Percentiles rank a stretch among this genome's conserved stretches.
Evolutionary conservation across 108 stramenopile species (phyloP).

Genomic region (Discostella pseudostelligera): DNA sequence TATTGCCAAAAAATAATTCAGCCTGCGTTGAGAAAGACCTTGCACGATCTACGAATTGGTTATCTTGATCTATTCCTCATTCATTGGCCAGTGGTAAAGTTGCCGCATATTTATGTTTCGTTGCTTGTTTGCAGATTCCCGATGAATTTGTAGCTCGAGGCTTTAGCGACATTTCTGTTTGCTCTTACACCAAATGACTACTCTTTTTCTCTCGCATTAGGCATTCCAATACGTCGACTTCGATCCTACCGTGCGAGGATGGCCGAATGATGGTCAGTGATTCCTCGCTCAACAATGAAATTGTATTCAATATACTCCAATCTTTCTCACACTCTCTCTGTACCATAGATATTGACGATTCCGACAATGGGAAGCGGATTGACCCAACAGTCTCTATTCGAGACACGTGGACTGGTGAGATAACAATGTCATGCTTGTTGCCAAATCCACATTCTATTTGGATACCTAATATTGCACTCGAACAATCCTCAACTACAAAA

Average conservation of each 20-base stretch:
- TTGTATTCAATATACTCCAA: no score
- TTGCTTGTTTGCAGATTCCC: no score
- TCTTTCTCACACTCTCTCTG: no score
- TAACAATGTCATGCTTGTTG: neutral
- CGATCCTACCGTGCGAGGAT: slow-evolving; percentile 55
- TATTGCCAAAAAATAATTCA: neutral
- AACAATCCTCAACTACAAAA: slow-evolving; percentile 12
- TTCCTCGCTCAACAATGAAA: no score
- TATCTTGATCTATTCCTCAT: slow-evolving; percentile 90
- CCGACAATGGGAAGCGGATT: slow-evolving; percentile 57
- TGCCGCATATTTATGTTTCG: no score
- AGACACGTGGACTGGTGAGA: slow-evolving; percentile 39
- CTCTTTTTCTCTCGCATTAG: neutral
- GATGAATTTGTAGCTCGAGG: no score
- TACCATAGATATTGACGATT: slow-evolving; percentile 72
- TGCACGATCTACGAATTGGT: slow-evolving; percentile 75
- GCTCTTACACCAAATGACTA: no score
- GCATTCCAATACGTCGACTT: slow-evolving; percentile 80
- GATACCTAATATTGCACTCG: no score
- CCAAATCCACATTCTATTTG: neutral
- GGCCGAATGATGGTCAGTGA: slow-evolving; percentile 58
- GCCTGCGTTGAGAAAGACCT: slow-evolving; percentile 66
- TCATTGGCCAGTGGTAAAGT: slow-evolving; percentile 82
- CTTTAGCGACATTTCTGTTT: no score
- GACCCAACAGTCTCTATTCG: slow-evolving; percentile 59